Base-by-base conservation (phyloP, 192 early-diverging fungal genomes). In the Gaertneriomyces semiglobifer region DNA sequence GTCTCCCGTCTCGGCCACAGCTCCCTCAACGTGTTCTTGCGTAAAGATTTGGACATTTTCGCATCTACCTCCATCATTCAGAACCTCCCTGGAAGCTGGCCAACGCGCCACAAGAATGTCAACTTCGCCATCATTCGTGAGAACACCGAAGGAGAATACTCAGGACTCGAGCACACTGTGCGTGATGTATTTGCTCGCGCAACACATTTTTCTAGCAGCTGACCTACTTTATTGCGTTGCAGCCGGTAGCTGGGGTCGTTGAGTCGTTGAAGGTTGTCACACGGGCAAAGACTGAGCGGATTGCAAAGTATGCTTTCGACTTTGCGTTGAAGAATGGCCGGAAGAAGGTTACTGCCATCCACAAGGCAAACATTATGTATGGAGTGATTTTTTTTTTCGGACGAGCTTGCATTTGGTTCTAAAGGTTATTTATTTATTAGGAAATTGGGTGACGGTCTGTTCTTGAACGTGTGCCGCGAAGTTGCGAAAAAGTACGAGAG, bases 291-390 rank as follows among this genome's bases (percentile, higher is more conserved):
- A 95, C 96, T 53, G 96, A 99, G 83, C 91, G 96, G 66, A 99
- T 99, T 81, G 96, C 95, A 43, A 90, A 89, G 73, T 97, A 93
- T 66, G 96, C 96, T 20, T 99, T 99, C 70, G 96, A 99, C 81
- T 99, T 94, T 78, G 96, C 96, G 51, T 80, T 97, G 76, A 93
- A 94, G 80, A 94, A 97, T 84, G 86, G 85, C 76, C 88, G 96
- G 64, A 97, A 99, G 89, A 94, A 91, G 87, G 95, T 99, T 58
- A 99, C 96, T 10, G 88, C 87, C 68, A 93, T 99, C 65, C 96
- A 99, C 89, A 99, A 99, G 87, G 96, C 96, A 79, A 99, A 99
- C 84, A 99, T 99, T 79, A 99, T 99, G 96, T 88, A 69, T 60
- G 77, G 44, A 45, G 42, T 55, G 20, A 51, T 16, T 41, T 68